Base-by-base conservation (phyloP, 176 grass and related monocot species). In the Leersia perrieri region DNA sequence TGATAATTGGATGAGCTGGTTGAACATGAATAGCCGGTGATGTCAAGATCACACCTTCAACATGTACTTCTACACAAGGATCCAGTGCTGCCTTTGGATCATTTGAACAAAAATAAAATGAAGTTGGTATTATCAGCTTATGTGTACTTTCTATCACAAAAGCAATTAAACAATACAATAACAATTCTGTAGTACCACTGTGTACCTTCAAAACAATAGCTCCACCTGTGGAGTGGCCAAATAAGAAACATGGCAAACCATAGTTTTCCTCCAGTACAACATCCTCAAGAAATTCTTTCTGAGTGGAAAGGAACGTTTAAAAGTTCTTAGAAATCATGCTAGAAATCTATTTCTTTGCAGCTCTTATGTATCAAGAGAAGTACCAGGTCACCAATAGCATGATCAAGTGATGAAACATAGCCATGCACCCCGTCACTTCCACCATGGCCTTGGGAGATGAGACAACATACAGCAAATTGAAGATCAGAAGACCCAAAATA, bases 321-420 rank as follows among this genome's bases (percentile, higher is more conserved):
- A 66, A 76, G 16, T 61, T 73, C 41, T 30, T 72, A 29, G 28
- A 77, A 41, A 66, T 36, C 68, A 57, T 39, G 16, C 32, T 64
- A 66, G 1, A 70, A 70, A 30, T 66, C 6, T 53, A 83, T 83
- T 57, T 41, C 25, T 70, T 29, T 45, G 12, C 33, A 85, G 42
- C 29, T 76, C 55, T 65, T 77, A 3, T 45, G 27, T 42, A 72
- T 60, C n/a, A 89, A 61, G 78, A 76, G 71, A 81, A 66, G 53
- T 94, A 98, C 92, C 92, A 98, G 92, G 41, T 94, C 95, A 39
- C 71, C 75, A 51, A 98, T 81, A 66, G 86, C 92, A 77, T 98
- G 85, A 91, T 98, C 92, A 87, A 98, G 90, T 2, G 95, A 98
- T 12, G 91, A 91, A 79, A 98, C 95, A 87, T 98, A 98, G 68